These are phyloP conservation scores for Aspergillus sp. DNA, from an alignment of 2,329 filamentous ascomycete genomes.

Conservation along the genomic window DNA sequence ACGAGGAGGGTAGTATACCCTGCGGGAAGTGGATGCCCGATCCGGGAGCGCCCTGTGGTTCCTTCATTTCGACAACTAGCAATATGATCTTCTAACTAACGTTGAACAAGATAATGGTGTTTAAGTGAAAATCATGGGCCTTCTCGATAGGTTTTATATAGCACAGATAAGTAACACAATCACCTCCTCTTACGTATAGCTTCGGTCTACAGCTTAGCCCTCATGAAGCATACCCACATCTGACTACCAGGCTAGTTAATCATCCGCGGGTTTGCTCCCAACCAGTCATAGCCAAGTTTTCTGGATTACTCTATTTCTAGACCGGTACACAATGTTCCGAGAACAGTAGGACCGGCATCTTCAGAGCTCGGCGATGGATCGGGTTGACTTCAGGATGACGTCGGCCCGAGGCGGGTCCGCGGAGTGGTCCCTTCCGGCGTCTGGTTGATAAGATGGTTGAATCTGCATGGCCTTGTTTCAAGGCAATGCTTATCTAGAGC, in stretches of 20 bases:
- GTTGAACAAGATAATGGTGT: no score
- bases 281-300: not conserved
- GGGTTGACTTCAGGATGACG: conserved; percentile 1
- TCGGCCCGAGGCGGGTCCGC: conserved; percentile 4
- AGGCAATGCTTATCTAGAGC: not conserved
- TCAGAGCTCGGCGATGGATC: not conserved
- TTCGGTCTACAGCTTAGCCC: not conserved
- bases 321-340: not conserved
- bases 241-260: not conserved
- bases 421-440: not conserved
- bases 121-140: not conserved
- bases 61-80: not conserved
- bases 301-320: not conserved
- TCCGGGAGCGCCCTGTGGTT: not conserved
- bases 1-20: not conserved
- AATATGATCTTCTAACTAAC: no score
- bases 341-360: not conserved
- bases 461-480: no score
- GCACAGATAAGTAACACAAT: not conserved
- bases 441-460: no score
- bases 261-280: not conserved
- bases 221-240: not conserved
- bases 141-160: not conserved
- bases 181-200: not conserved
- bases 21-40: not conserved